Evolutionary conservation across 306 rosid genomes (phyloP).

Genomic region (Glycyrrhiza uralensis): DNA sequence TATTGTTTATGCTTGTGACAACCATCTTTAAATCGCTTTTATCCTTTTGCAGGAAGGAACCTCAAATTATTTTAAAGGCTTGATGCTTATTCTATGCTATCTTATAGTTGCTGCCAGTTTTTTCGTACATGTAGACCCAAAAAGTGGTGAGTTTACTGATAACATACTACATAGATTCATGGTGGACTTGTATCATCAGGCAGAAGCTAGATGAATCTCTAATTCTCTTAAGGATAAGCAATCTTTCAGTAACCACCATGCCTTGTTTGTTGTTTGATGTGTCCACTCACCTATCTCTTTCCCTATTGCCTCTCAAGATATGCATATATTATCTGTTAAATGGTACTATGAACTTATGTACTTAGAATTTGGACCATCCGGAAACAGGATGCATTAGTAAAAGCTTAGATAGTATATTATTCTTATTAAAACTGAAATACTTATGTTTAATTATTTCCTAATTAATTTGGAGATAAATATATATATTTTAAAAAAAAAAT

Average conservation of each 20-base stretch:
- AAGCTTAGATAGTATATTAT: background rate
- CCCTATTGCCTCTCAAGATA: background rate
- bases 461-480: background rate
- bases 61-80: constrained; percentile 86
- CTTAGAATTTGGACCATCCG: background rate
- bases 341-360: background rate
- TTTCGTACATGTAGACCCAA: constrained; percentile 83
- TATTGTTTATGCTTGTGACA: background rate
- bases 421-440: background rate
- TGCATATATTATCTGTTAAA: background rate
- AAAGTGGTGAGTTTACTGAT: constrained; percentile 56
- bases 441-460: background rate
- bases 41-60: constrained; percentile 78
- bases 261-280: background rate
- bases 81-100: constrained; percentile 92
- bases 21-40: constrained; percentile 14
- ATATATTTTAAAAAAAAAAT: background rate
- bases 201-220: constrained; percentile 11
- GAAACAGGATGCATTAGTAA: background rate
- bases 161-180: constrained; percentile 15
- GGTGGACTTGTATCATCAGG: background rate
- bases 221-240: background rate
- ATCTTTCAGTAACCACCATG: background rate
- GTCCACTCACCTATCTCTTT: background rate
- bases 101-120: constrained; percentile 95